A percentile compares a stretch with the other conserved stretches of the same genome.
Conservation (phyloP, 495 filamentous ascomycete species). For the Choiromyces venosus region DNA sequence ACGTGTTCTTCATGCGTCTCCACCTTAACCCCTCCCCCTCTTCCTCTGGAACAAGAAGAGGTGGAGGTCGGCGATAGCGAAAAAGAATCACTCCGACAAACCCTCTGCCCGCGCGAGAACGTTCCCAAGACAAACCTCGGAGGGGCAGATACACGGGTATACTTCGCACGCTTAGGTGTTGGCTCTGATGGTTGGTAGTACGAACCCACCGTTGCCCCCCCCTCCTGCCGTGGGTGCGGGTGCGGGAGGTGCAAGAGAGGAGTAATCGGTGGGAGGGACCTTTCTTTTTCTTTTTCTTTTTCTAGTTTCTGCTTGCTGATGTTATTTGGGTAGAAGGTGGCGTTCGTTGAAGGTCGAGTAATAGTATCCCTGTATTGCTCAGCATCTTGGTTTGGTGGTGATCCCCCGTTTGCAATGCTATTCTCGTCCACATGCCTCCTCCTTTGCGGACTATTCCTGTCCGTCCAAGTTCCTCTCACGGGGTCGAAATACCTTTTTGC, state of each 20-base stretch:
- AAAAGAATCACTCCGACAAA: neutral
- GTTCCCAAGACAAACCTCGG: neutral
- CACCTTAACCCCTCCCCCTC: neutral
- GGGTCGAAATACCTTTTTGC: slow-evolving; percentile 30
- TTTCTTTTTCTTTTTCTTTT: neutral
- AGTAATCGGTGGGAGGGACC: neutral
- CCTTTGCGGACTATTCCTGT: neutral
- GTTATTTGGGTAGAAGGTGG: neutral
- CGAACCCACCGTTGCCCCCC: neutral
- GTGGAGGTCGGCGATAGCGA: neutral
- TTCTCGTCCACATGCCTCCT: neutral
- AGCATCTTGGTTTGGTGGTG: neutral
- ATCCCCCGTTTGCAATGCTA: neutral
- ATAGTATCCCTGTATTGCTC: slow-evolving; percentile 3
- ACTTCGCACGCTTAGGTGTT: neutral
- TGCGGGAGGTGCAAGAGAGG: neutral
- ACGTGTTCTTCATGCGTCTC: slow-evolving; percentile 24
- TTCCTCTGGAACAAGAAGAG: neutral
- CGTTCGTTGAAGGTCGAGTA: neutral
- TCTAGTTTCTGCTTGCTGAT: neutral
- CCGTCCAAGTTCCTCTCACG: slow-evolving; percentile 28
- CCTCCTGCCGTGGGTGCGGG: no score
- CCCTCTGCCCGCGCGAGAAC: neutral
- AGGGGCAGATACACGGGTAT: neutral
- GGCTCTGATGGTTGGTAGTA: neutral